phyloP scores from a whole-genome alignment of 2,329 filamentous ascomycete species.

The Penicillium sp. region DNA sequence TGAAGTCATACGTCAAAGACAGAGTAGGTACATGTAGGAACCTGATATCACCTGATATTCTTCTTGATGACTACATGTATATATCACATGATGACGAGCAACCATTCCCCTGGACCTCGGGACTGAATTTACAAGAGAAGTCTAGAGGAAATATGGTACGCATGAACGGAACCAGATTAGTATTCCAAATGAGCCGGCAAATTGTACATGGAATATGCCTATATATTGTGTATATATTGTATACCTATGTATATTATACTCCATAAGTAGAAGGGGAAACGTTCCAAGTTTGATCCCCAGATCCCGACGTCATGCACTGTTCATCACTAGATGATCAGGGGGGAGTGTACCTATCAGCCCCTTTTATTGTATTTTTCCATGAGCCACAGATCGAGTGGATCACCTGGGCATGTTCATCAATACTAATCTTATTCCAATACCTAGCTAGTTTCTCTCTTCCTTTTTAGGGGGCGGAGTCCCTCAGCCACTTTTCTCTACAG shows the following conservation, averaged over 20 bases:
- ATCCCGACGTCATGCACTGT: conserved; percentile 20
- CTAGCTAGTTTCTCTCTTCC: background rate
- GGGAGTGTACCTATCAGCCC: background rate
- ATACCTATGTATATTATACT: background rate
- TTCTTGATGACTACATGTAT: no score
- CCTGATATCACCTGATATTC: no score
- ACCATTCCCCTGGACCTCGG: background rate
- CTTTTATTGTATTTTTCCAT: background rate
- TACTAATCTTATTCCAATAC: background rate
- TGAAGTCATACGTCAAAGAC: no score
- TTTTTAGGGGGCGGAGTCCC: background rate
- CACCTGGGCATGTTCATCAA: background rate
- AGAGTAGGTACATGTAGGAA: no score
- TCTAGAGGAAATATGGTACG: background rate
- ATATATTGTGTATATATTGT: no score
- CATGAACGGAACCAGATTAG: background rate
- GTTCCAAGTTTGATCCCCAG: background rate
- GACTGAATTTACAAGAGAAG: background rate
- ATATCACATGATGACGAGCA: background rate
- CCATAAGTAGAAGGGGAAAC: background rate
- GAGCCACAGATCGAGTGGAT: conserved; percentile 21
- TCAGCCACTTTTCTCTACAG: conserved; percentile 11
- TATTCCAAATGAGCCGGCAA: background rate
- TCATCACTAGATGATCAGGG: conserved; percentile 16
- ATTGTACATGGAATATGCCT: no score